Conservation (phyloP, 129 eudicot species). For the Tanacetum coccineum region DNA sequence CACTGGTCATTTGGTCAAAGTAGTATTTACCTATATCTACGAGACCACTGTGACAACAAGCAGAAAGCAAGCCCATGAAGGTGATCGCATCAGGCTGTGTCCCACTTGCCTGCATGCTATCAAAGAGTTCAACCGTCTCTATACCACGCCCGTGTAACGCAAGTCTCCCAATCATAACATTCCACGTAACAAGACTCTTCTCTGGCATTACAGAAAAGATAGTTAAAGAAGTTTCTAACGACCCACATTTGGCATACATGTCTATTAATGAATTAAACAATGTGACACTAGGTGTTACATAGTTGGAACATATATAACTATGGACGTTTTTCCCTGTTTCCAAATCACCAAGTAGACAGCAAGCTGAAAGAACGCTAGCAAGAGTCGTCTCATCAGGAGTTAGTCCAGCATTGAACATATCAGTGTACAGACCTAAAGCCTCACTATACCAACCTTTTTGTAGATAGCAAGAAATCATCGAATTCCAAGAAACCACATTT, state of each 20-base stretch:
- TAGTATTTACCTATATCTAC: conserved; percentile 27
- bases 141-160: conserved; percentile 35
- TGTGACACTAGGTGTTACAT: conserved; percentile 28
- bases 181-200: conserved; percentile 32
- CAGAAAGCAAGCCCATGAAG: conserved; percentile 42
- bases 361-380: conserved; percentile 34
- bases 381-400: conserved; percentile 34
- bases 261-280: conserved; percentile 28
- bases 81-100: conserved; percentile 39
- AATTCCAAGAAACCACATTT: conserved; percentile 46
- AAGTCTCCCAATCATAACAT: conserved; percentile 32
- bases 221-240: conserved; percentile 15
- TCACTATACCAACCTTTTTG: conserved; percentile 27
- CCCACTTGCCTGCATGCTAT: conserved; percentile 21
- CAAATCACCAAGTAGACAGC: conserved; percentile 40
- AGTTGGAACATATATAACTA: conserved; percentile 16
- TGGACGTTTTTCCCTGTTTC: conserved; percentile 28
- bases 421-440: conserved; percentile 28
- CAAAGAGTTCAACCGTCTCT: conserved; percentile 34
- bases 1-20: conserved; percentile 24
- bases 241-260: conserved; percentile 20
- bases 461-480: conserved; percentile 38
- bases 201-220: conserved; percentile 14
- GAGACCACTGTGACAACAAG: conserved; percentile 39
- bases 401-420: conserved; percentile 27